phyloP scores from a whole-genome alignment of 148 eudicot species.

The Amaranthus cruentus region DNA sequence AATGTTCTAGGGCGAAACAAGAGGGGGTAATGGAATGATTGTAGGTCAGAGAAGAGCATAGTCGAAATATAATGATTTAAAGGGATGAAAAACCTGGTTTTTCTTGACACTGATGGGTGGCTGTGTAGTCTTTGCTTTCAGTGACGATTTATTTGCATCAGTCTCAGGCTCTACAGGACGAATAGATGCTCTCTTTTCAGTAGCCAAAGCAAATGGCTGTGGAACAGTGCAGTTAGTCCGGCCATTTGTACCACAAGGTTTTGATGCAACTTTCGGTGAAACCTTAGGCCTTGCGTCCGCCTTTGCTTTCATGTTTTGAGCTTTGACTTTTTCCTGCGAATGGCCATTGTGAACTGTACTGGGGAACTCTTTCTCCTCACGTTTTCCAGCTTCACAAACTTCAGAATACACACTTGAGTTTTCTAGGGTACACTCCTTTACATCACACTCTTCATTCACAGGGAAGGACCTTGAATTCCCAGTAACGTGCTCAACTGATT shows the following conservation, averaged over 20 bases:
- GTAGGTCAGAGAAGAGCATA: neutral
- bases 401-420: slow-evolving; percentile 32
- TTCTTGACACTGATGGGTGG: slow-evolving; percentile 30
- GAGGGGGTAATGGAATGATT: neutral
- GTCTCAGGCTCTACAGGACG: slow-evolving; percentile 50
- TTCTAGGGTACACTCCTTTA: slow-evolving; percentile 49
- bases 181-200: slow-evolving; percentile 71
- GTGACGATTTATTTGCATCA: slow-evolving; percentile 33
- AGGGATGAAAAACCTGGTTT: slow-evolving; percentile 35
- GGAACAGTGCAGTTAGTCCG: slow-evolving; percentile 71
- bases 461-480: slow-evolving; percentile 21
- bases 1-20: neutral
- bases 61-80: slow-evolving; percentile 1
- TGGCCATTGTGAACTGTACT: slow-evolving; percentile 17
- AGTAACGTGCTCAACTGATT: slow-evolving; percentile 28
- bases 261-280: slow-evolving; percentile 36
- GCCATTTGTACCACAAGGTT: slow-evolving; percentile 35
- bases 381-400: slow-evolving; percentile 26
- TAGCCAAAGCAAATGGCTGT: slow-evolving; percentile 85
- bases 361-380: slow-evolving; percentile 23
- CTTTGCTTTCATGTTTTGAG: slow-evolving; percentile 26
- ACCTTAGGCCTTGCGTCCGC: slow-evolving; percentile 35
- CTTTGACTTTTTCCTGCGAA: slow-evolving; percentile 27
- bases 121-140: slow-evolving; percentile 25
- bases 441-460: slow-evolving; percentile 39